Percentiles rank a stretch among this genome's conserved stretches.
These are phyloP conservation scores for Penicillium ucsense DNA, from an alignment of 495 filamentous ascomycete species.

Conservation along the genomic window DNA sequence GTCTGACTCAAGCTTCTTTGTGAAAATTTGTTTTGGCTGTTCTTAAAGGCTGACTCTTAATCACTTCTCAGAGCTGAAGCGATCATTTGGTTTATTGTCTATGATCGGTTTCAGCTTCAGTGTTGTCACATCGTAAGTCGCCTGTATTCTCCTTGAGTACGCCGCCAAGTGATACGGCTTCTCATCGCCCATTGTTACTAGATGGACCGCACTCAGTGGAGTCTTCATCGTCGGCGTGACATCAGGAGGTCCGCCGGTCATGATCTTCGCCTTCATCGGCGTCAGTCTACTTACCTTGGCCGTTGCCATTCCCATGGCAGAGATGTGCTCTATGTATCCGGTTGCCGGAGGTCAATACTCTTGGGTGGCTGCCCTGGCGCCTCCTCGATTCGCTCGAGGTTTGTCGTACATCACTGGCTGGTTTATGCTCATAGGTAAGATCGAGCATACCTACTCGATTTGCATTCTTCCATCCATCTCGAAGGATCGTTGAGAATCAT, in stretches of 20 bases:
- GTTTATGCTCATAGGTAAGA: slow-evolving; percentile 43
- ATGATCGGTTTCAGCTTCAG: slow-evolving; percentile 54
- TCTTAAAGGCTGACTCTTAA: slow-evolving; percentile 1
- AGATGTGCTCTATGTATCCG: slow-evolving; percentile 47
- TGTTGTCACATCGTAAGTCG: slow-evolving; percentile 42
- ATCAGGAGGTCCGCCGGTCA: slow-evolving; percentile 46
- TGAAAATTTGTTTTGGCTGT: not conserved
- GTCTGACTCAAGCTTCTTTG: too few species aligned
- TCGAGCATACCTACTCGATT: not conserved
- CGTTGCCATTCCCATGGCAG: slow-evolving; percentile 49
- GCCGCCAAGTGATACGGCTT: not conserved
- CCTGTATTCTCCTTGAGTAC: not conserved
- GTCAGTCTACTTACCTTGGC: slow-evolving; percentile 40
- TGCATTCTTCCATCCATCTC: too few species aligned
- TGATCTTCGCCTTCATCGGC: slow-evolving; percentile 48
- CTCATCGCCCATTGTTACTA: slow-evolving; percentile 7
- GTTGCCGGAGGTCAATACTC: slow-evolving; percentile 47
- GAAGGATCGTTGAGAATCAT: too few species aligned
- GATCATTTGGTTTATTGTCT: slow-evolving; percentile 46
- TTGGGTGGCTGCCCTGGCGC: slow-evolving; percentile 48
- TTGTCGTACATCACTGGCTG: slow-evolving; percentile 43
- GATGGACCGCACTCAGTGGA: slow-evolving; percentile 47
- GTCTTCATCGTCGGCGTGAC: slow-evolving; percentile 47
- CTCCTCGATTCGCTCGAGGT: slow-evolving; percentile 37
- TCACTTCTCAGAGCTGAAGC: slow-evolving; percentile 38